Evolutionary conservation across 768 basidiomycete species (phyloP).

Genomic region (Tulasnella sp.): DNA sequence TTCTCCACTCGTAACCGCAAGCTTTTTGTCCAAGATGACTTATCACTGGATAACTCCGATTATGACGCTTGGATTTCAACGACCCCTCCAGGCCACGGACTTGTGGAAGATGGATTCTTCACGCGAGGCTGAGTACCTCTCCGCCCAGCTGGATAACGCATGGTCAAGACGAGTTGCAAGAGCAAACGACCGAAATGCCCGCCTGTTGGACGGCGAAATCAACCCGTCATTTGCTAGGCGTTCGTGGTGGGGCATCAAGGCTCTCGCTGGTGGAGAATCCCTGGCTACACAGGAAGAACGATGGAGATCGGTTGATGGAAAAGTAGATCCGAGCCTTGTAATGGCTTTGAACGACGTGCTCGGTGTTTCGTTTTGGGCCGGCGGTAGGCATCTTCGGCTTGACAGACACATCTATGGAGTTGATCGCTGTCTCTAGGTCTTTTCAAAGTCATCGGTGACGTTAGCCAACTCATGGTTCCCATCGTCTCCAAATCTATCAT

Average conservation of each 20-base stretch:
- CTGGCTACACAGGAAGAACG: neutral
- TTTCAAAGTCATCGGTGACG: slow-evolving; percentile 35
- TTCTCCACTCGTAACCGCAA: slow-evolving; percentile 57
- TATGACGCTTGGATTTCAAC: slow-evolving; percentile 65
- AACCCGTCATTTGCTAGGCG: slow-evolving; percentile 31
- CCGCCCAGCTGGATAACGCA: slow-evolving; percentile 33
- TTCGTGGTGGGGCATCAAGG: slow-evolving; percentile 32
- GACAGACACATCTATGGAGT: neutral
- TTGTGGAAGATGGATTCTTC: slow-evolving; percentile 60
- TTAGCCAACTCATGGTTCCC: slow-evolving; percentile 32
- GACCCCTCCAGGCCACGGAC: slow-evolving; percentile 75
- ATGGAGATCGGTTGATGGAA: neutral
- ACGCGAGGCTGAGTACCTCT: slow-evolving; percentile 45
- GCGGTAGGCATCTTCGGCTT: neutral
- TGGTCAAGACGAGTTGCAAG: slow-evolving; percentile 22
- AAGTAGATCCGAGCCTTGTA: slow-evolving; percentile 1
- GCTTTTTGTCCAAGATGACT: slow-evolving; percentile 38
- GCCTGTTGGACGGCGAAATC: neutral
- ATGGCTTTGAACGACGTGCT: neutral
- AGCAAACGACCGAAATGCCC: neutral
- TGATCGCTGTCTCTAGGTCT: slow-evolving; percentile 18
- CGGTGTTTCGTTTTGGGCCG: slow-evolving; percentile 24
- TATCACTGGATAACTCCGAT: slow-evolving; percentile 51
- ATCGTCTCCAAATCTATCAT: slow-evolving; percentile 33
- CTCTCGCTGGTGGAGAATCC: neutral